Evolutionary conservation across 1,284 basidiomycete species (phyloP), one percentile per base, ranked within the genome.

Genomic region (Malassezia furfur): DNA sequence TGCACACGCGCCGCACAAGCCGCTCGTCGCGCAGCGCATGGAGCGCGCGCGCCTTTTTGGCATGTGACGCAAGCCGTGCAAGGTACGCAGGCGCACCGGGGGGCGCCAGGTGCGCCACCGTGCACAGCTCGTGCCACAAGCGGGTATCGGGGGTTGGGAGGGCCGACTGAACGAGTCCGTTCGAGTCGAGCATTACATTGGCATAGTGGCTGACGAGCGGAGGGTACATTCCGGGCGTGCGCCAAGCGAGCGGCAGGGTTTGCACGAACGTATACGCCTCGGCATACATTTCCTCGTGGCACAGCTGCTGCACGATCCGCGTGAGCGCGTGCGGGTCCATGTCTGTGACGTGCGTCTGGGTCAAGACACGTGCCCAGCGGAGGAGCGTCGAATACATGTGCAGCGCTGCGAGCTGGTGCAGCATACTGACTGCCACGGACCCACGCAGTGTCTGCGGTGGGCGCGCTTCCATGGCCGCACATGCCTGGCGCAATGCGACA

Each of bases 171-270:
- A 21, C 21, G 10, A 8, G 12, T 17, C 31, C 25, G 5, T 19
- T 15, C 8, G 25, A n/a, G 35, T 7, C 14, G 34, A 44, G 35
- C 15, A 55, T 21, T 22, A 45, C 57, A 21, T 58, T 52, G 44
- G 56, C 60, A 30, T 52, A 60, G 37, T 55, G 48, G 1, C 31
- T 37, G 51, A 67, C 55, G 15, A 67, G 56, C 9, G 50, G 36
- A 34, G 63, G 52, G 56, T 65, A 64, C 64, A 67, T 67, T 7
- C 32, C 31, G 10, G 46, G 21, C 3, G 57, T 54, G 9, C 66
- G 35, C 19, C 63, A 58, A 4, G 25, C 38, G 1, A 37, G 9
- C 3, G 64, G 60, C 1, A 67, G 44, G 15, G 46, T 49, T 34
- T 28, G 22, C 6, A 67, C 58, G 39, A 58, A 57, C 2, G 60